Evolutionary conservation across 257 asterid species (phyloP), one percentile per base, ranked within the genome.

Genomic region (Craterostigma plantagineum): DNA sequence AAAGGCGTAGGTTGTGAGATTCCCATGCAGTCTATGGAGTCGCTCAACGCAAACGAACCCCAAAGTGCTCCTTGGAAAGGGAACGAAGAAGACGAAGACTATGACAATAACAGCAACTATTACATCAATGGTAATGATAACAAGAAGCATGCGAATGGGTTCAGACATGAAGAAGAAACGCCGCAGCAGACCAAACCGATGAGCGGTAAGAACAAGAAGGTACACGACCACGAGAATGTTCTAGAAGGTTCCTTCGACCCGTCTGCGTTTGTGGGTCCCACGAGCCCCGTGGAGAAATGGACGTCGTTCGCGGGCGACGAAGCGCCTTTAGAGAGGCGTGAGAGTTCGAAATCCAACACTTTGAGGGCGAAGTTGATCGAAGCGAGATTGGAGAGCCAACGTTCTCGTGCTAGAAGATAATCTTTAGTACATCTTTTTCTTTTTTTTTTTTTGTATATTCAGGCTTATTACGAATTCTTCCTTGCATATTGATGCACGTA

Each of bases 291-390:
- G 45, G 70, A 57, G 14, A 77, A 73, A 64, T 80, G 92, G 92
- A 67, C 67, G 10, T 68, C 78, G 7, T n/a, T 63, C 64, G 54
- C 48, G 55, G 13, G 30, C 59, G 18, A 59, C 4, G 85, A 67
- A 49, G 51, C 77, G 12, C 53, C 72, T 56, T 57, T 63, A 5
- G 60, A 60, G 54, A 16, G 62, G 67, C 58, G 52, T 4, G 63
- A 27, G 35, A 70, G 63, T 16, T 15, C 56, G 12, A 75, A 61
- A 52, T 74, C 73, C 1, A 68, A 68, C 49, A 77, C 92, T 35
- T 59, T 87, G 69, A 68, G 67, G 75, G 93, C 81, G 9, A 78
- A 68, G 77, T 65, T 86, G 63, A 76, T 79, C 13, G 94, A 86
- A 62, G 94, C 97, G 11, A 72, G 97, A 64, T 40, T 68, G 4